Conservation (phyloP, 2,329 filamentous ascomycete species). For the Colletotrichum kahawae region DNA sequence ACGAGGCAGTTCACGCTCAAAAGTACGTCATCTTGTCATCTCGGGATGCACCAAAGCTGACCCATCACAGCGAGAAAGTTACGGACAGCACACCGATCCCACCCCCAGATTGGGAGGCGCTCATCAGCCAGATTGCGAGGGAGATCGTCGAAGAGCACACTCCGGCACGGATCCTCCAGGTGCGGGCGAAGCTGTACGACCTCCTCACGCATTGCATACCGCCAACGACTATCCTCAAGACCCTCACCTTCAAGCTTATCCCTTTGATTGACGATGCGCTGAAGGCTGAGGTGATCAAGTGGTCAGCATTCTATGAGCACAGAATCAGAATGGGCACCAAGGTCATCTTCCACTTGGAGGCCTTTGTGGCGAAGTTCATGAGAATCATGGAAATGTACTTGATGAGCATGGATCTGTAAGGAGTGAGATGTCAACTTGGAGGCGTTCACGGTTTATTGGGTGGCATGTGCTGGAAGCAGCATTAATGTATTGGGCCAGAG, state of each 20-base stretch:
- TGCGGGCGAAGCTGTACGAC: slow-evolving; percentile 95
- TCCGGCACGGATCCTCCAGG: slow-evolving; percentile 85
- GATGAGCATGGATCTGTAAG: slow-evolving; percentile 81
- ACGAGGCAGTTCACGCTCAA: slow-evolving; percentile 94
- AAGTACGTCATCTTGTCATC: slow-evolving; percentile 67
- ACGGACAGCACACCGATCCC: slow-evolving; percentile 88
- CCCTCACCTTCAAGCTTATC: slow-evolving; percentile 91
- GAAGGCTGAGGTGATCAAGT: slow-evolving; percentile 91
- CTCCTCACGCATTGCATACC: slow-evolving; percentile 97
- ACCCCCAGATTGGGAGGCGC: slow-evolving; percentile 94
- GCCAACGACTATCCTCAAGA: slow-evolving; percentile 91
- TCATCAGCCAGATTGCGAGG: slow-evolving; percentile 87
- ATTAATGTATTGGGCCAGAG: not conserved
- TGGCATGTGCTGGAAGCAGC: not conserved
- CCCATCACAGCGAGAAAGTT: slow-evolving; percentile 76
- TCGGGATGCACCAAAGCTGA: slow-evolving; percentile 30
- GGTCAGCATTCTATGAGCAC: slow-evolving; percentile 98
- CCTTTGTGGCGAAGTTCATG: slow-evolving; percentile 99
- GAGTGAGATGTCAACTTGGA: slow-evolving; percentile 16
- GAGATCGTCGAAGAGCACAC: slow-evolving; percentile 94
- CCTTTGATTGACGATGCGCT: slow-evolving; percentile 85
- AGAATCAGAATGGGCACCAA: slow-evolving; percentile 90
- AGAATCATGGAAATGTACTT: slow-evolving; percentile 88
- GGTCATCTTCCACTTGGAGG: slow-evolving; percentile 97
- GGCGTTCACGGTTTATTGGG: slow-evolving; percentile 26